Percentiles rank a stretch among this genome's conserved stretches.
These are phyloP conservation scores for Gloeophyllum trabeum DNA, from an alignment of 768 basidiomycete species.

Conservation along the genomic window DNA sequence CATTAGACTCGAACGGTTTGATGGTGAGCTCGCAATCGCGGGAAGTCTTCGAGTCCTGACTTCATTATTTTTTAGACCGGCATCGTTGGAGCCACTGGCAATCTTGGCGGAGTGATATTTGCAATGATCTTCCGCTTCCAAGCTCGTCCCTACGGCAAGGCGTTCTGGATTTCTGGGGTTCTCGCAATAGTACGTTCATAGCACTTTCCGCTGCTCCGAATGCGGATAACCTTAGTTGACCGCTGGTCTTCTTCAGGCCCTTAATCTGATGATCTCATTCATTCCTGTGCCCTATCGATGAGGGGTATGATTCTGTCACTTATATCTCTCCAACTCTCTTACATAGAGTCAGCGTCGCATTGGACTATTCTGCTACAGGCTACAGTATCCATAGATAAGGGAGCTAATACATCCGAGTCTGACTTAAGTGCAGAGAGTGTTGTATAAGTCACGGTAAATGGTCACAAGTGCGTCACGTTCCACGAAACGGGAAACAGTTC, in stretches of 20 bases:
- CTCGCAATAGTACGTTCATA: slow-evolving; percentile 21
- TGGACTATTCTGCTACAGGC: too few species aligned
- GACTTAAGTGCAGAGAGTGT: too few species aligned
- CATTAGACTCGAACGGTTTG: slow-evolving; percentile 22
- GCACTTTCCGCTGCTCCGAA: background rate
- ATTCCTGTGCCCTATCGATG: slow-evolving; percentile 13
- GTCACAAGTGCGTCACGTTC: too few species aligned
- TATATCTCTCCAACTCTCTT: too few species aligned
- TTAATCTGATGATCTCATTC: slow-evolving; percentile 9
- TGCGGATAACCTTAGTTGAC: background rate
- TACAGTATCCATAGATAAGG: too few species aligned
- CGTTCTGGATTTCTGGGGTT: slow-evolving; percentile 35
- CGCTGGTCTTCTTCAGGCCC: too few species aligned
- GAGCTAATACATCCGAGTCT: too few species aligned
- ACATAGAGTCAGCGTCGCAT: too few species aligned
- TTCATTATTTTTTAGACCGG: slow-evolving; percentile 16
- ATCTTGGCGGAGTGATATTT: slow-evolving; percentile 35
- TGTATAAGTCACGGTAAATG: too few species aligned
- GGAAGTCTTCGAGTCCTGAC: too few species aligned
- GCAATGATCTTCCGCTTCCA: slow-evolving; percentile 38
- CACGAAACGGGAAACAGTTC: too few species aligned
- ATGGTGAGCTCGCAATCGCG: slow-evolving; percentile 13
- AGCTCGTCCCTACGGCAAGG: slow-evolving; percentile 23
- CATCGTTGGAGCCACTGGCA: slow-evolving; percentile 27
- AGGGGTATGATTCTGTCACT: too few species aligned